A percentile compares a stretch with the other conserved stretches of the same genome.
Evolutionary conservation across 306 rosid species (phyloP).

Genomic region (Arachis hypogaea): DNA sequence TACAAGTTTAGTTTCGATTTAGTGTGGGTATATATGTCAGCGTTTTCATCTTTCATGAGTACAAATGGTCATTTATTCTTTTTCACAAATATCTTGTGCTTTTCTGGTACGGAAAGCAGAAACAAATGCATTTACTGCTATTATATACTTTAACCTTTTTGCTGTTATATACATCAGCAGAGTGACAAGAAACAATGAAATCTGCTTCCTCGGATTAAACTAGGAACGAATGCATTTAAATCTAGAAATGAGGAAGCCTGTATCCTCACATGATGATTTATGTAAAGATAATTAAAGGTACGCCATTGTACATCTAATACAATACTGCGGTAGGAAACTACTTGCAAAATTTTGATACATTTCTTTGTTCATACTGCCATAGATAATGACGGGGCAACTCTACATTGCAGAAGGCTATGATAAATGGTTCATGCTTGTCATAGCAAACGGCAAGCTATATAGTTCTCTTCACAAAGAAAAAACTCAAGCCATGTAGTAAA

Average conservation of each 20-base stretch:
- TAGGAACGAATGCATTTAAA: conserved; percentile 8
- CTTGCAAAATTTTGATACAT: conserved; percentile 20
- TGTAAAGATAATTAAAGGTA: conserved; percentile 28
- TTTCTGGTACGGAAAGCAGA: background rate
- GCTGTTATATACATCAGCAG: conserved; percentile 37
- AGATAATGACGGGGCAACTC: conserved; percentile 15
- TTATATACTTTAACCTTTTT: conserved; percentile 28
- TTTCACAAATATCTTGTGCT: background rate
- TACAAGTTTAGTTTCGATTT: too few species aligned
- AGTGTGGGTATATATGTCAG: too few species aligned
- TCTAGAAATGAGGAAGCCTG: conserved; percentile 10
- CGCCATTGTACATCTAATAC: conserved; percentile 21
- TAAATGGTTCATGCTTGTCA: conserved; percentile 8
- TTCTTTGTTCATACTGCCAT: background rate
- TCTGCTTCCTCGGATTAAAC: conserved; percentile 30
- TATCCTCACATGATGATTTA: conserved; percentile 3
- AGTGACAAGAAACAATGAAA: conserved; percentile 21
- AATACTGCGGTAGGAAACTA: conserved; percentile 24
- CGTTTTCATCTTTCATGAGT: too few species aligned
- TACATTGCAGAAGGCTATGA: conserved; percentile 30
- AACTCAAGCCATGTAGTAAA: background rate
- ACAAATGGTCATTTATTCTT: too few species aligned
- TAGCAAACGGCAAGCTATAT: conserved; percentile 18
- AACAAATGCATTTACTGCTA: background rate
- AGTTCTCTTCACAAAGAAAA: background rate